These are phyloP conservation scores for Dictyostelium capitatum DNA, from an alignment of 78 protist genomes.

Conservation along the genomic window DNA sequence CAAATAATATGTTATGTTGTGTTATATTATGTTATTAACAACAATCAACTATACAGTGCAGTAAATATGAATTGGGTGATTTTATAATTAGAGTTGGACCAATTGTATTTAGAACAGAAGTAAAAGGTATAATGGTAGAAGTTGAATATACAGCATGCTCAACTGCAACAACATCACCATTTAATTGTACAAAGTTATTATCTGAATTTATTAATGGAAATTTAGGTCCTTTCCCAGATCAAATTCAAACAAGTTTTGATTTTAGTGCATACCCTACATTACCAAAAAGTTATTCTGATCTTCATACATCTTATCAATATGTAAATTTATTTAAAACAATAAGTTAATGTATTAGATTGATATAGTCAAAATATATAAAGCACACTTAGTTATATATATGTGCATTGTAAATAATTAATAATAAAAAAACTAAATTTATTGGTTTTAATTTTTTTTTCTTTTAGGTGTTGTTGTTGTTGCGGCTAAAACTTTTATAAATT, in stretches of 20 bases:
- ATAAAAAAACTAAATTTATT: too few species aligned
- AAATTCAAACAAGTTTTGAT: conserved; percentile 55
- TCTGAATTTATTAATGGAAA: conserved; percentile 46
- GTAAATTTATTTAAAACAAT: conserved; percentile 50
- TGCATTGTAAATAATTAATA: too few species aligned
- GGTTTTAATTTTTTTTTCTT: too few species aligned
- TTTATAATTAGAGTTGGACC: conserved; percentile 67
- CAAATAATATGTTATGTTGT: not conserved
- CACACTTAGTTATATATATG: too few species aligned
- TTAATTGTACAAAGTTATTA: conserved; percentile 59
- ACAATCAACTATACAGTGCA: not conserved
- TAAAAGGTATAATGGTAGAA: conserved; percentile 37
- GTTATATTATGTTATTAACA: not conserved
- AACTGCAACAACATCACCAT: conserved; percentile 26
- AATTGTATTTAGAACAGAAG: conserved; percentile 36
- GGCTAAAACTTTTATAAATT: too few species aligned
- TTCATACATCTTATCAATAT: conserved; percentile 67
- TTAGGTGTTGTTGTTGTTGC: too few species aligned
- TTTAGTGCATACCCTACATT: conserved; percentile 54
- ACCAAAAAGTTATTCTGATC: conserved; percentile 52
- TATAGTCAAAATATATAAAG: too few species aligned
- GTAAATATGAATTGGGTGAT: conserved; percentile 67
- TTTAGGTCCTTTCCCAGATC: conserved; percentile 49
- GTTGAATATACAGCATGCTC: conserved; percentile 64
- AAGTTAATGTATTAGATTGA: not conserved